Base-by-base conservation (phyloP, 495 filamentous ascomycete species). In the Hypoxylon rickii region DNA sequence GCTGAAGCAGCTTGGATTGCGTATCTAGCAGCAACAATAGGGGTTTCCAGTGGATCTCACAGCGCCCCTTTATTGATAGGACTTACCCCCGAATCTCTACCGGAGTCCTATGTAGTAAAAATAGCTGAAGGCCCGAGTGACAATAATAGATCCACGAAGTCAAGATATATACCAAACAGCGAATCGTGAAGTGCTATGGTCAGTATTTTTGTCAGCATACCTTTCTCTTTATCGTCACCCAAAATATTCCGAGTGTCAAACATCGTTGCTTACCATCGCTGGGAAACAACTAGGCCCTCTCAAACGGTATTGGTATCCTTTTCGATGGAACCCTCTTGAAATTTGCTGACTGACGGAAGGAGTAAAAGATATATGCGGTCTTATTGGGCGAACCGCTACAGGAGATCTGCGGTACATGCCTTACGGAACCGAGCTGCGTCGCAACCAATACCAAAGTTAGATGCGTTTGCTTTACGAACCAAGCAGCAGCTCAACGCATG, bases 261-360 rank as follows among this genome's bases (percentile, higher is more conserved):
- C n/a, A 4, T 4, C 24, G 24, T 29, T 13, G 37, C 20, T 41
- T 26, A 39, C 39, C 41, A 51, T 32, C 37, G 22, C 51, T 44
- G 24, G n/a, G 39, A 51, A 61, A 51, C 34, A 38, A 43, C 24
- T 2, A 12, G 15, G 17, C 40, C 32, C 51, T 29, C 45, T 36
- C 45, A 18, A 55, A 62, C 36, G 52, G 47, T 32, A 62, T 56
- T 56, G 51, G 40, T 33, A 43, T 55, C 42, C 46, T 50, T 31
- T 51, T 33, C 13, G 20, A 39, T 55, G 51, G 56, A 62, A 62
- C 58, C 37, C 24, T 29, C 16, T 39, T 44, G 50, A 39, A 29
- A 34, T 6, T 44, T 52, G 10, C 24, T 29, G 4, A 10, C 33
- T 51, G 51, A 51, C 12, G 55, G 40, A 46, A 31, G 34, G 34